Conservation (phyloP, 257 asterid species). For the Buddleja alternifolia region DNA sequence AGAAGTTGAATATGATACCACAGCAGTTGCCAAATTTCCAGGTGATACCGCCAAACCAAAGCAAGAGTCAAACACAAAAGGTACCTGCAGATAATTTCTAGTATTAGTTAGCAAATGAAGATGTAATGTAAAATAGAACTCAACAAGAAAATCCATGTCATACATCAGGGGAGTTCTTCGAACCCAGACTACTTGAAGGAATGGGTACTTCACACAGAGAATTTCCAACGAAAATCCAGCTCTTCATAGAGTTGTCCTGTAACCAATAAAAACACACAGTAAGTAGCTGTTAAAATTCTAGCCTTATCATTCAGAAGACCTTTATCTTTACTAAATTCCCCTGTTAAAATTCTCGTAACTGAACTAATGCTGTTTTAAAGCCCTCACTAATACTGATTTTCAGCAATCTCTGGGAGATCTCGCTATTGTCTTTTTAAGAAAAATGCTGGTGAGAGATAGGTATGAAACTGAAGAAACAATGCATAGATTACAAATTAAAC, state of each 20-base stretch:
- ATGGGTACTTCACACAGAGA: conserved; percentile 59
- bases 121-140: conserved; percentile 11
- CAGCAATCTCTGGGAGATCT: conserved; percentile 10
- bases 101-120: conserved; percentile 27
- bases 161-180: conserved; percentile 67
- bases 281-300: background rate
- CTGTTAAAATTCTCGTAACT: background rate
- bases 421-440: background rate
- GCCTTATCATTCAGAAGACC: conserved; percentile 12
- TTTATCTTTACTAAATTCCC: conserved; percentile 18
- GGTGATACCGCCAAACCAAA: conserved; percentile 92
- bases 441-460: background rate
- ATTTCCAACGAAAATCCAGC: conserved; percentile 69
- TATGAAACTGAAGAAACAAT: background rate
- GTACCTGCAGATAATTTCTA: conserved; percentile 52
- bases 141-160: conserved; percentile 33
- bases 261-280: conserved; percentile 17
- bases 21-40: conserved; percentile 82
- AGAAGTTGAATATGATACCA: conserved; percentile 54
- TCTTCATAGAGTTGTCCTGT: conserved; percentile 72
- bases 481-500: conserved; percentile 5
- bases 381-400: conserved; percentile 7
- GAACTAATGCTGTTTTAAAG: background rate
- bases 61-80: conserved; percentile 72
- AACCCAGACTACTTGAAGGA: conserved; percentile 63